These are phyloP conservation scores for Aspergillus tanneri DNA, from an alignment of 2,329 filamentous ascomycete species.

Conservation along the genomic window DNA sequence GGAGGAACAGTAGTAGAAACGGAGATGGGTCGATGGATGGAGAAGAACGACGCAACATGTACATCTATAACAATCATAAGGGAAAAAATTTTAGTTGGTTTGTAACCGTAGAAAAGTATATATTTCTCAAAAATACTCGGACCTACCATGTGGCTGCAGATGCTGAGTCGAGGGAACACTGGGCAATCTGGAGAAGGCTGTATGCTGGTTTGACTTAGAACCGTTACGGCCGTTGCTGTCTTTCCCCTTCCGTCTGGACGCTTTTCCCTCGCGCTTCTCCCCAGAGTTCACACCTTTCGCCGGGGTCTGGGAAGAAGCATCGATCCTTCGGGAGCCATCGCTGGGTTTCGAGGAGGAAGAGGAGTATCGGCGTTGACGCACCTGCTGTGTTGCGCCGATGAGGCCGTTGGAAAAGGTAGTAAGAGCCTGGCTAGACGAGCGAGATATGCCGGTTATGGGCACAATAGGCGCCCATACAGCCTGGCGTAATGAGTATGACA, in stretches of 20 bases:
- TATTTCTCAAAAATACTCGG: background rate
- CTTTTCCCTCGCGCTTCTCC: conserved; percentile 38
- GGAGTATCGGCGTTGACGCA: conserved; percentile 49
- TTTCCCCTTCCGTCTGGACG: conserved; percentile 37
- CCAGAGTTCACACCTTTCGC: conserved; percentile 40
- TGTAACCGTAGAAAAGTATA: background rate
- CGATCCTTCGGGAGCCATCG: conserved; percentile 45
- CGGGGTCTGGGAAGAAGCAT: conserved; percentile 40
- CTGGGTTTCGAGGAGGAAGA: conserved; percentile 51
- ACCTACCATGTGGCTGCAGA: conserved; percentile 49
- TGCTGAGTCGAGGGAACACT: conserved; percentile 52
- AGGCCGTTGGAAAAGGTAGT: conserved; percentile 32
- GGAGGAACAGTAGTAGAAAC: conserved; percentile 78
- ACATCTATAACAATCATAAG: conserved; percentile 61
- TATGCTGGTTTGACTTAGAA: conserved; percentile 39
- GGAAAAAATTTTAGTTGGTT: conserved; percentile 6
- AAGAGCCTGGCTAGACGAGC: conserved; percentile 32
- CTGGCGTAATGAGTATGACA: conserved; percentile 48
- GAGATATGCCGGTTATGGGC: conserved; percentile 34
- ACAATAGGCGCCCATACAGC: conserved; percentile 42
- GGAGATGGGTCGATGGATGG: conserved; percentile 89
- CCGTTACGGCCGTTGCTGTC: conserved; percentile 34
- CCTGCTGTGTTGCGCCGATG: conserved; percentile 33
- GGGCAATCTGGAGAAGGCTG: conserved; percentile 45
- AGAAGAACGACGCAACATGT: conserved; percentile 89